A percentile compares a stretch with the other conserved stretches of the same genome.
Evolutionary conservation across 2,329 filamentous ascomycete genomes (phyloP).

Genomic region (Botrytis sinoallii): DNA sequence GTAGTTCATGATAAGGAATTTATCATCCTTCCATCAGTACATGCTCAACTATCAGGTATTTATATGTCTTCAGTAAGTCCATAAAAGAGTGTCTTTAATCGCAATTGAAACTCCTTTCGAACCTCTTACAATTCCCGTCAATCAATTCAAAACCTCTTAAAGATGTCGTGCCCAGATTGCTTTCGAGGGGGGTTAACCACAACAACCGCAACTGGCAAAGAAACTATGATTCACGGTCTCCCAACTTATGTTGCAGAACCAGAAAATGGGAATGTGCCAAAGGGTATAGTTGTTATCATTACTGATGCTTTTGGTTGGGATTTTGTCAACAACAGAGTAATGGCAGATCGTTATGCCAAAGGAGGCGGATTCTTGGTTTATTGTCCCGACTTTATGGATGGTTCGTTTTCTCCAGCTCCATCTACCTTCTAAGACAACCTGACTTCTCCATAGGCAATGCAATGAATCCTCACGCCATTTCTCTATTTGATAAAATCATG

Average conservation of each 20-base stretch:
- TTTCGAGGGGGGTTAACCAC: constrained; percentile 42
- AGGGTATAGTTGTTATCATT: constrained; percentile 48
- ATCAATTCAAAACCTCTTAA: neutral
- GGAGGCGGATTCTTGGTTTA: constrained; percentile 46
- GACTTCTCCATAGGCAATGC: neutral
- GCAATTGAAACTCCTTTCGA: neutral
- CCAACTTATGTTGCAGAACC: constrained; percentile 45
- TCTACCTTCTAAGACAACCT: neutral
- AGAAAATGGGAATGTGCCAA: constrained; percentile 35
- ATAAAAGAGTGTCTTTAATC: neutral
- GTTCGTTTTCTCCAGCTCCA: constrained; percentile 29
- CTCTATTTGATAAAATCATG: constrained; percentile 27
- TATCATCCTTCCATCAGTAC: neutral
- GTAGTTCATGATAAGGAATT: neutral
- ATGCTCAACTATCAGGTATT: neutral
- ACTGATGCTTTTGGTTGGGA: constrained; percentile 51
- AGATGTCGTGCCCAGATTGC: constrained; percentile 33
- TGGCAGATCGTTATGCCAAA: constrained; percentile 49
- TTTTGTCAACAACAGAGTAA: constrained; percentile 46
- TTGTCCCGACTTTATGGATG: constrained; percentile 52
- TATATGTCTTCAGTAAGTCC: neutral
- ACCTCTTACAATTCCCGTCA: neutral
- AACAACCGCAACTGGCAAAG: constrained; percentile 41
- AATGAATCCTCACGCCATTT: constrained; percentile 21
- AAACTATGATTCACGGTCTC: constrained; percentile 44